Evolutionary conservation across 306 rosid species (phyloP).

Genomic region (Potentilla sterilis): DNA sequence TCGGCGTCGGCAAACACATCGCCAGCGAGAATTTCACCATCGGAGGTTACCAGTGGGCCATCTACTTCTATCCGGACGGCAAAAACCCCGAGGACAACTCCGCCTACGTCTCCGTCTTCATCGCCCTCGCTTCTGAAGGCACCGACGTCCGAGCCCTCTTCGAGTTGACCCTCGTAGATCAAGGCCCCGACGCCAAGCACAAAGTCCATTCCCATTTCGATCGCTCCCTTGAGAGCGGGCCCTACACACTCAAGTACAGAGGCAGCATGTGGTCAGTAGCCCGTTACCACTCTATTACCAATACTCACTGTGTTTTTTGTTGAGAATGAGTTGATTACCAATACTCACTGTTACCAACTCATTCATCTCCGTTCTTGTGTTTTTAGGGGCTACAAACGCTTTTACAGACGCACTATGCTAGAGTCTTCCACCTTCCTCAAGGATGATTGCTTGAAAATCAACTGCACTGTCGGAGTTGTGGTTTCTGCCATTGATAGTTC

Average conservation of each 20-base stretch:
- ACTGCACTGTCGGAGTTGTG: constrained; percentile 98
- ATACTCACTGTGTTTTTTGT: too few relatives aligned
- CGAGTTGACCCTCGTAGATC: constrained; percentile 85
- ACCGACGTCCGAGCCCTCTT: constrained; percentile 89
- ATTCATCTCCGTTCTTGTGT: too few relatives aligned
- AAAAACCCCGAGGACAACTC: constrained; percentile 93
- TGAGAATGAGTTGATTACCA: too few relatives aligned
- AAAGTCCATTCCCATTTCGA: constrained; percentile 95
- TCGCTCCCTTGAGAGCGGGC: constrained; percentile 88
- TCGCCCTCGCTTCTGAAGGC: constrained; percentile 94
- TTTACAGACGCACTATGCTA: constrained; percentile 78
- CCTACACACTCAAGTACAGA: constrained; percentile 86
- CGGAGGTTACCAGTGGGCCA: constrained; percentile 98
- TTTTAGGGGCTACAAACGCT: constrained; percentile 90
- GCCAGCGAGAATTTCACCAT: constrained; percentile 89
- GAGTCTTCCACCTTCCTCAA: constrained; percentile 78
- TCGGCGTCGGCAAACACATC: constrained; percentile 90
- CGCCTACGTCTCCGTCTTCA: constrained; percentile 89
- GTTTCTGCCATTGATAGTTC: constrained; percentile 87
- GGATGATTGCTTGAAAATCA: constrained; percentile 94
- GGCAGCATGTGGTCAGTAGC: constrained; percentile 82
- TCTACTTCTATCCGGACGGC: constrained; percentile 93
- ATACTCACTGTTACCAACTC: too few relatives aligned
- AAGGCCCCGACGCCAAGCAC: constrained; percentile 79
- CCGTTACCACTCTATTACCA: too few relatives aligned